These are phyloP conservation scores for Chlorella sp. DNA, from an alignment of 139 green algal species.

Conservation along the genomic window DNA sequence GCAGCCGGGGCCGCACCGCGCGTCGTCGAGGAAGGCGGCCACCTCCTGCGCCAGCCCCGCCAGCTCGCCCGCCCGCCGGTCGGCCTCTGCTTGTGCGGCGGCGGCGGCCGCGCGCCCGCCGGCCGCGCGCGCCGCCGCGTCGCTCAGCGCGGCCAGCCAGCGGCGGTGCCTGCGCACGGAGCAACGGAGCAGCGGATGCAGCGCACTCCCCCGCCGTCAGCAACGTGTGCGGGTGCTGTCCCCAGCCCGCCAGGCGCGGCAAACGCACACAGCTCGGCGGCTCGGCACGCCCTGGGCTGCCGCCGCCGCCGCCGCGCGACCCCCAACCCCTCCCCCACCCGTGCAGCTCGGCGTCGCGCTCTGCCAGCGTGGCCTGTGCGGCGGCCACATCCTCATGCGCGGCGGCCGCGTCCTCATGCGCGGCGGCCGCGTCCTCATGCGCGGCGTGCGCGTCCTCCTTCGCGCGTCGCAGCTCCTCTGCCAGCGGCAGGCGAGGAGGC, in stretches of 20 bases:
- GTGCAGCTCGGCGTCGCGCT: slow-evolving; percentile 1
- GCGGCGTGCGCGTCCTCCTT: not conserved
- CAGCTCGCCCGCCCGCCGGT: slow-evolving; percentile 2
- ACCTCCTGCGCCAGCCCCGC: not conserved
- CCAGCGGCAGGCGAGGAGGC: not conserved
- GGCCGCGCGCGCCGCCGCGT: too few species aligned
- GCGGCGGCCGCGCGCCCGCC: not conserved
- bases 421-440: not conserved
- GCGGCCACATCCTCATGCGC: not conserved
- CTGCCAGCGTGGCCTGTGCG: not conserved
- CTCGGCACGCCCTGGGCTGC: not conserved
- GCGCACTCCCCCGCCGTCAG: not conserved
- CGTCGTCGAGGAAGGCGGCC: not conserved
- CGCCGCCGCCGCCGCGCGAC: too few species aligned
- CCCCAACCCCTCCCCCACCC: too few species aligned
- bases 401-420: not conserved
- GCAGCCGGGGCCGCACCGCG: not conserved
- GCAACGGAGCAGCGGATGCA: too few species aligned
- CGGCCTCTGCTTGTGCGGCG: slow-evolving; percentile 8
- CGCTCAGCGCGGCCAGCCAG: slow-evolving; percentile 11
- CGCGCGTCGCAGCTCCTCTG: too few species aligned
- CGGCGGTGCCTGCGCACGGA: not conserved
- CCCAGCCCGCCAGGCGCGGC: not conserved
- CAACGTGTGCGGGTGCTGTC: too few species aligned
- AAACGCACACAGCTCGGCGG: not conserved